These are phyloP conservation scores for Sedum album DNA, from an alignment of 164 flowering plant genomes.

Conservation along the genomic window DNA sequence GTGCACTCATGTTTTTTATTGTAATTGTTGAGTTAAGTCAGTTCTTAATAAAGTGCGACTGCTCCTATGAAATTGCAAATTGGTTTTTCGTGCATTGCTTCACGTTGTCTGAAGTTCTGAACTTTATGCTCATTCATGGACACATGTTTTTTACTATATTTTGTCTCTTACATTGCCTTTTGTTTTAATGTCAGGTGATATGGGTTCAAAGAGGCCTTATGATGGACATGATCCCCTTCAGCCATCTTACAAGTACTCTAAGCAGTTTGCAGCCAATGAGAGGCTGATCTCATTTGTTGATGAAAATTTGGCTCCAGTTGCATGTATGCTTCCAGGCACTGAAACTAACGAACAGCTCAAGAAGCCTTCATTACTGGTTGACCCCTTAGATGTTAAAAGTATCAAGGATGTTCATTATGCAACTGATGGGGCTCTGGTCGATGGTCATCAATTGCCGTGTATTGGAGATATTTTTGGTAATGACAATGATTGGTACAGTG, in stretches of 20 bases:
- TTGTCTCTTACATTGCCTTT: too few relatives aligned
- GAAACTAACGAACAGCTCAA: too few relatives aligned
- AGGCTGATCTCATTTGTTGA: conserved; percentile 8
- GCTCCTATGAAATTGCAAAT: too few relatives aligned
- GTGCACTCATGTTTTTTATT: too few relatives aligned
- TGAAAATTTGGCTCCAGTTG: too few relatives aligned
- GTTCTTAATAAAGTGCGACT: too few relatives aligned
- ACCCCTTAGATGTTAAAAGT: background rate
- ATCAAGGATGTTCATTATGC: background rate
- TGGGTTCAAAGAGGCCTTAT: conserved; percentile 31
- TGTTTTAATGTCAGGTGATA: conserved; percentile 12
- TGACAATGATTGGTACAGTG: background rate
- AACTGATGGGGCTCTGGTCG: background rate
- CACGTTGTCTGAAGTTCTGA: too few relatives aligned
- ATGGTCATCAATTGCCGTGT: background rate
- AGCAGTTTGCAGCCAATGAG: conserved; percentile 13
- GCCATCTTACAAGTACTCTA: conserved; percentile 19
- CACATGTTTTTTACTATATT: too few relatives aligned
- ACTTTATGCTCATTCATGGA: too few relatives aligned
- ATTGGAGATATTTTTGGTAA: background rate
- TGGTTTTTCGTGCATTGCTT: too few relatives aligned
- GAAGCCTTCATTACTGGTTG: background rate
- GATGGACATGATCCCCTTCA: conserved; percentile 24
- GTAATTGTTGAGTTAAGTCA: too few relatives aligned
- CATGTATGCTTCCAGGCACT: too few relatives aligned